Conservation (phyloP, 257 asterid species). For the Gentiana dahurica region DNA sequence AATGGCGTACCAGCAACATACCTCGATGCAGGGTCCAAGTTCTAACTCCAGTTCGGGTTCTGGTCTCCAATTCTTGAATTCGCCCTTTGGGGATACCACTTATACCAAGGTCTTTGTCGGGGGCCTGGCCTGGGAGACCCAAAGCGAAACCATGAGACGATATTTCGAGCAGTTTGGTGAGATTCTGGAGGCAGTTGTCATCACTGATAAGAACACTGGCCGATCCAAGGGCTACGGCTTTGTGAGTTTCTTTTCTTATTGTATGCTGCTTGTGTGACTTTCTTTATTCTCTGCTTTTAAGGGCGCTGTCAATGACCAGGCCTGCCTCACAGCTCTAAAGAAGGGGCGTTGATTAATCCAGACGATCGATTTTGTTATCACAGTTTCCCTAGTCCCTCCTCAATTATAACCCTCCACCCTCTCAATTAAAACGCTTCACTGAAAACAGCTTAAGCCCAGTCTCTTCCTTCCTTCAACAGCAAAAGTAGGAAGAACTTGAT, state of each 20-base stretch:
- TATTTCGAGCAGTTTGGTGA: slow-evolving; percentile 34
- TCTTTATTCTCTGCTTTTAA: neutral
- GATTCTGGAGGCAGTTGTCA: slow-evolving; percentile 35
- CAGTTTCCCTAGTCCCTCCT: neutral
- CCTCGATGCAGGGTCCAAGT: slow-evolving; percentile 35
- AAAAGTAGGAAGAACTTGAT: too few species aligned
- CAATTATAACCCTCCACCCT: neutral
- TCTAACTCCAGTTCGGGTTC: slow-evolving; percentile 41
- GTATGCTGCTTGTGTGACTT: neutral
- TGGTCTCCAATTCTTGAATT: slow-evolving; percentile 67
- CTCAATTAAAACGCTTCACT: too few species aligned
- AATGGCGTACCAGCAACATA: slow-evolving; percentile 63
- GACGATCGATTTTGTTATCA: too few species aligned
- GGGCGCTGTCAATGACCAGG: neutral
- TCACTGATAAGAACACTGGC: slow-evolving; percentile 24
- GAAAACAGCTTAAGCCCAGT: too few species aligned
- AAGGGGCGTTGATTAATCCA: too few species aligned
- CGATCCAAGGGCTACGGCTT: slow-evolving; percentile 39
- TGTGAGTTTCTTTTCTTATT: slow-evolving; percentile 15
- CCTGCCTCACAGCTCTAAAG: neutral
- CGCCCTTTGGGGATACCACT: slow-evolving; percentile 16
- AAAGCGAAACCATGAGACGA: slow-evolving; percentile 21
- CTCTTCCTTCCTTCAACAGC: too few species aligned
- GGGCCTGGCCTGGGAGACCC: slow-evolving; percentile 33
- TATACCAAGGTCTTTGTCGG: slow-evolving; percentile 29